A percentile compares a stretch with the other conserved stretches of the same genome.
Evolutionary conservation across 768 basidiomycete genomes (phyloP).

Genomic region (Daedaleopsis nitida): DNA sequence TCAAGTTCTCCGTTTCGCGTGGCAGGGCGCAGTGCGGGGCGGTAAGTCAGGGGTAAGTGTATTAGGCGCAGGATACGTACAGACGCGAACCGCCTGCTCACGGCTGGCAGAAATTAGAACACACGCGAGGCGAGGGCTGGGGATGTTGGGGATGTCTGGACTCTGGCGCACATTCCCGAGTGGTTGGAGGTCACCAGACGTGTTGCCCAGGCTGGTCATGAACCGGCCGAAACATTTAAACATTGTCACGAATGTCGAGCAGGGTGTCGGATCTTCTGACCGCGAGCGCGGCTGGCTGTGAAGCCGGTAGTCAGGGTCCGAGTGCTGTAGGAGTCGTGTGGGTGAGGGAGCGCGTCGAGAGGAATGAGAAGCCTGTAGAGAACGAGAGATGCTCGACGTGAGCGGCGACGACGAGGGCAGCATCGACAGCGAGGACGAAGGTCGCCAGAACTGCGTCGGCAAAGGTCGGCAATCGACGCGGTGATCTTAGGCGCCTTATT

Average conservation of each 20-base stretch:
- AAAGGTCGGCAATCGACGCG: not conserved
- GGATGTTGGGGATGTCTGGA: not conserved
- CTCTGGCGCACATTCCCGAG: not conserved
- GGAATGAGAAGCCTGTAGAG: not conserved
- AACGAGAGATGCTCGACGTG: not conserved
- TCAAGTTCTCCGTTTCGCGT: not conserved
- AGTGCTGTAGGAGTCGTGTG: not conserved
- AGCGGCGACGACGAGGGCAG: not conserved
- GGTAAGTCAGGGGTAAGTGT: no score
- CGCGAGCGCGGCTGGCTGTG: not conserved
- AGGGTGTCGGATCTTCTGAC: slow-evolving; percentile 17
- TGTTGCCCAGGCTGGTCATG: not conserved
- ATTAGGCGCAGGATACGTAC: no score
- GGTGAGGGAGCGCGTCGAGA: not conserved
- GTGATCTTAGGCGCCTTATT: not conserved
- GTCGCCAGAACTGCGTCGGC: no score
- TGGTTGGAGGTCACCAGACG: not conserved
- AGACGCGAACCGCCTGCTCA: not conserved
- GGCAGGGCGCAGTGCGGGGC: not conserved
- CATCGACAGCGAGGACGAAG: not conserved
- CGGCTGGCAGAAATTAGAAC: not conserved
- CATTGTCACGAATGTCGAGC: not conserved
- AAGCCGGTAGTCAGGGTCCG: slow-evolving; percentile 1
- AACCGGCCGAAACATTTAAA: slow-evolving; percentile 11
- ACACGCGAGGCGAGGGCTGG: not conserved